Base-by-base conservation (phyloP, 768 basidiomycete genomes). In the Tephrocybe sp. region DNA sequence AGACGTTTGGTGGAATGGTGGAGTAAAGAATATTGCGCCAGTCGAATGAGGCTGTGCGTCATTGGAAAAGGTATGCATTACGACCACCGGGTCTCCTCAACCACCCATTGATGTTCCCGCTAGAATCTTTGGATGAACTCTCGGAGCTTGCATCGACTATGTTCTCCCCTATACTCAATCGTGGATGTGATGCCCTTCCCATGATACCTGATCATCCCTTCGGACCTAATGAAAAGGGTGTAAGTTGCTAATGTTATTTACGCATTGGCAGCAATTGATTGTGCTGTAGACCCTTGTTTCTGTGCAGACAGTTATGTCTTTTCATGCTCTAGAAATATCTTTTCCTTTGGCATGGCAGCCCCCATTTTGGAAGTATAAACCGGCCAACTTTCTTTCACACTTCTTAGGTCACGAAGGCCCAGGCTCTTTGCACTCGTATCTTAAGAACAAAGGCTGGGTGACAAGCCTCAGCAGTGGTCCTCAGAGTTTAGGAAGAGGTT, bases 391-490 rank as follows among this genome's bases (percentile, higher is more conserved):
- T 65, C 63, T 98, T 19, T 76, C 83, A 3, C 89, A 94, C 62
- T 84, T 96, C 60, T 68, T 93, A 26, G 94, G 94, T 0, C 92
- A 98, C 62, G 94, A 98, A 69, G 94, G 94, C 1, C 84, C 87
- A 28, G 96, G 96, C 1, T 98, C 96, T 1, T 69, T 98, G 25
- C 79, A 90, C 59, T 91, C 93, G 1, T 92, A 93, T 64, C 76
- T 99, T 49, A 98, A 96, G 71, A 75, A 77, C 53, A 88, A 87
- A 61, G 90, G 92, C 2, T 96, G 93, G 92, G 78, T 89, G 30
- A 92, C 86, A 24, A 74, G 75, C 11, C 71, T 98, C 42, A 82
- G 77, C 47, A 76, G 84, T 36, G 92, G 88, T 1, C 75, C 80
- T 2, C 86, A 88, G 57, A 70, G 75, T 27, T 77, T 91, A 5